Evolutionary conservation across 352 stramenopile species (phyloP).

Genomic region (Globisporangium radiosum): DNA sequence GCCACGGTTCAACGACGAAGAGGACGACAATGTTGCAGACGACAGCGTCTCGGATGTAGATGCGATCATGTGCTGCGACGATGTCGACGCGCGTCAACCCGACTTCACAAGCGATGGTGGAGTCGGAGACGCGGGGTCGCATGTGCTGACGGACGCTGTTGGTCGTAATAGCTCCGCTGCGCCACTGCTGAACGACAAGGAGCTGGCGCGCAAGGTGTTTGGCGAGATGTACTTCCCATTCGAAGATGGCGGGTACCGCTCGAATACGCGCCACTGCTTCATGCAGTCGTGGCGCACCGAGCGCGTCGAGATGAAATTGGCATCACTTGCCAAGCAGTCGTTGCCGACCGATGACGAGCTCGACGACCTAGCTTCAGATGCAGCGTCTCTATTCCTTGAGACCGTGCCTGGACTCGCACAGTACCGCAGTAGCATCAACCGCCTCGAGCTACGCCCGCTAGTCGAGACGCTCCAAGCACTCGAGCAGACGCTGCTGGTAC

Average conservation of each 20-base stretch:
- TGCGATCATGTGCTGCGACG: not conserved
- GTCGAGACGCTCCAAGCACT: constrained; percentile 4
- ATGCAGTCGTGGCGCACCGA: constrained; percentile 22
- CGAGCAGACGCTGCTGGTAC: constrained; percentile 8
- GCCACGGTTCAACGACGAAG: constrained; percentile 52
- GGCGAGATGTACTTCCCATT: constrained; percentile 85
- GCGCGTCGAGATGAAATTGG: constrained; percentile 24
- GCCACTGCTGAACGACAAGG: constrained; percentile 58
- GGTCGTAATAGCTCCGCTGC: not conserved
- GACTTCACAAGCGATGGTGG: not conserved
- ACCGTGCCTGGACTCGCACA: not conserved
- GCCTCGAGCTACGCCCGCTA: constrained; percentile 6
- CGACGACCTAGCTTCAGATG: not conserved
- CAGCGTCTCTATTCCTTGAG: not conserved
- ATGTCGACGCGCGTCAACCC: not conserved
- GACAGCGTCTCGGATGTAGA: not conserved
- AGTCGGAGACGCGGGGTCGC: not conserved
- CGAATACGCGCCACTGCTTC: constrained; percentile 36
- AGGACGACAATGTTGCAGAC: constrained; percentile 33
- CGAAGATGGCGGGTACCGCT: constrained; percentile 67
- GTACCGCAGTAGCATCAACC: constrained; percentile 1
- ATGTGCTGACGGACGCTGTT: not conserved
- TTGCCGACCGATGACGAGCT: not conserved
- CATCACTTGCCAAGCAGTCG: not conserved
- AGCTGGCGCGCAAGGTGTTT: constrained; percentile 79